Evolutionary conservation across 345 rosid genomes (phyloP).

Genomic region (Theobroma cacao): DNA sequence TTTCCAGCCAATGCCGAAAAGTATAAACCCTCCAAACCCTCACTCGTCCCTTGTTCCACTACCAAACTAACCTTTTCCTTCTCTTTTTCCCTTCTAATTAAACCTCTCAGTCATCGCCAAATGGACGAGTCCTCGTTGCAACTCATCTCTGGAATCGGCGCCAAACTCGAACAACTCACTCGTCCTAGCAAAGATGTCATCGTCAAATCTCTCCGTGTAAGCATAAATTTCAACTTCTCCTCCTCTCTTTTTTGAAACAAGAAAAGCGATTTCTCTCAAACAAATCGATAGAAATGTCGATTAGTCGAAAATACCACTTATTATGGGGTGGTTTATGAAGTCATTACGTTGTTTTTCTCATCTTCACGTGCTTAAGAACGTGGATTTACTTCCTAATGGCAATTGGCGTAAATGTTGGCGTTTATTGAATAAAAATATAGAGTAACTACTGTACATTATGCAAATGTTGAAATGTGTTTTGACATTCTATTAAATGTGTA

Average conservation of each 20-base stretch:
- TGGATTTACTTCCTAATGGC: not conserved
- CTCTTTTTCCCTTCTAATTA: not conserved
- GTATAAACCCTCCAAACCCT: not conserved
- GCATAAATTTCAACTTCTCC: not conserved
- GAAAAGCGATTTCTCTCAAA: not conserved
- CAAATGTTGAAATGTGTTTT: not conserved
- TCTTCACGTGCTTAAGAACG: not conserved
- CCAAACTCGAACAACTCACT: constrained; percentile 45
- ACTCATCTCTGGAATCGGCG: constrained; percentile 55
- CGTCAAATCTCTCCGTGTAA: constrained; percentile 68
- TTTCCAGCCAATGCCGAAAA: not conserved
- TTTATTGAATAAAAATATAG: not conserved
- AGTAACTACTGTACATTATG: not conserved
- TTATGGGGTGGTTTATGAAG: not conserved
- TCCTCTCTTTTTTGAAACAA: not conserved
- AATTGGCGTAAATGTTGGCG: not conserved
- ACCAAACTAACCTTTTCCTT: not conserved
- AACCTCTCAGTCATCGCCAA: not conserved
- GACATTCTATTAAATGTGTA: not conserved
- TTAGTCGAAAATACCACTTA: not conserved
- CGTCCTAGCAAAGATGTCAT: constrained; percentile 70
- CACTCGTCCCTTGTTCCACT: not conserved
- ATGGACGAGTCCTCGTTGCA: constrained; percentile 58
- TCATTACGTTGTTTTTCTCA: not conserved
- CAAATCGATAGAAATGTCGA: not conserved